Percentiles rank a stretch among this genome's conserved stretches.
These are phyloP conservation scores for Leccinum barrowsii DNA, from an alignment of 768 basidiomycete genomes.

Conservation along the genomic window DNA sequence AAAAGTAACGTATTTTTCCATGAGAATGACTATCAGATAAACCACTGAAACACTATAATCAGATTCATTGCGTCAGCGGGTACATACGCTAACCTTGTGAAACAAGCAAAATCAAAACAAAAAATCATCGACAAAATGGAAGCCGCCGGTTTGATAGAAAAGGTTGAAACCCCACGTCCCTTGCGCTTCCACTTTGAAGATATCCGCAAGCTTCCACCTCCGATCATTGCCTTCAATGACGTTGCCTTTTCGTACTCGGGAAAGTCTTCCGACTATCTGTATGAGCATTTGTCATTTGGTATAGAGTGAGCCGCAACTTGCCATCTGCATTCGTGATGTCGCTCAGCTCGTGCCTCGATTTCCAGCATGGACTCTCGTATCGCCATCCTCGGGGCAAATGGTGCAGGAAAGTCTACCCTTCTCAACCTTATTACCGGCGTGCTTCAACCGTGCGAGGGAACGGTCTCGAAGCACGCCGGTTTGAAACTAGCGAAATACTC, in stretches of 20 bases:
- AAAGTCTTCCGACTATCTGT: slow-evolving; percentile 82
- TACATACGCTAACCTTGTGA: slow-evolving; percentile 98
- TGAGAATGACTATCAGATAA: neutral
- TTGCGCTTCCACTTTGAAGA: slow-evolving; percentile 97
- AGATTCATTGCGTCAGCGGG: slow-evolving; percentile 99
- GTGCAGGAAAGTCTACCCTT: slow-evolving; percentile 90
- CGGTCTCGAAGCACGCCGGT: slow-evolving; percentile 80
- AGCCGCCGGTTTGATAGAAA: slow-evolving; percentile 94
- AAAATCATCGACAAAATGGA: slow-evolving; percentile 99
- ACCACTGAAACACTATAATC: slow-evolving; percentile 5
- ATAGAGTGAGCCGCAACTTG: slow-evolving; percentile 71
- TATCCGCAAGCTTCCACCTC: slow-evolving; percentile 88
- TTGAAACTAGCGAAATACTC: slow-evolving; percentile 98
- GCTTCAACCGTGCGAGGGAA: slow-evolving; percentile 80
- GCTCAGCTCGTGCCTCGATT: slow-evolving; percentile 5
- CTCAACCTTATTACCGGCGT: slow-evolving; percentile 84
- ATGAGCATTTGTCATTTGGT: slow-evolving; percentile 90
- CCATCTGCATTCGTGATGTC: slow-evolving; percentile 3
- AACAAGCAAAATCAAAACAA: slow-evolving; percentile 98
- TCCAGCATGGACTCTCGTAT: slow-evolving; percentile 88
- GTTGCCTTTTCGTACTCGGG: slow-evolving; percentile 97
- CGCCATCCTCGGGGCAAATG: slow-evolving; percentile 95
- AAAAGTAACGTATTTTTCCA: slow-evolving; percentile 59
- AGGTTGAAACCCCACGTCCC: slow-evolving; percentile 69
- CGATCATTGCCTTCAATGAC: slow-evolving; percentile 93